These are phyloP conservation scores for Ogataea thermomethanolica DNA, from an alignment of 805 yeast species.

Conservation along the genomic window DNA sequence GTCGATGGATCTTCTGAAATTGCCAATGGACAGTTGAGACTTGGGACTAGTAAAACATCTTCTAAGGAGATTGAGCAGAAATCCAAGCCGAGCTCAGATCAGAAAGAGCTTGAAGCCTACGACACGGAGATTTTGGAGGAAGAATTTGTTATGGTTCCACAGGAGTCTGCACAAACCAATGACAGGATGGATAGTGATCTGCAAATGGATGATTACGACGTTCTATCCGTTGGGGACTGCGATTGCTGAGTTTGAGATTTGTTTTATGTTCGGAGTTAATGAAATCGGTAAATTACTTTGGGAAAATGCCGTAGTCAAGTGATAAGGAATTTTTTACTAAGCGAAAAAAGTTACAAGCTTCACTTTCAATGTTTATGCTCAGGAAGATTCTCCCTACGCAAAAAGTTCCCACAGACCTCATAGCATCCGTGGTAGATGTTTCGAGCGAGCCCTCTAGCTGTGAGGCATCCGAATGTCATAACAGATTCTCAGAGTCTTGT, in stretches of 20 bases:
- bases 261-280: neutral
- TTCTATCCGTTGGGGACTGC: slow-evolving; percentile 23
- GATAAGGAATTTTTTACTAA: neutral
- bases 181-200: too few species aligned
- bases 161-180: too few species aligned
- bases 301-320: slow-evolving; percentile 1
- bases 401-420: slow-evolving; percentile 26
- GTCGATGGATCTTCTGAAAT: too few species aligned
- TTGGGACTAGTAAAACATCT: neutral
- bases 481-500: slow-evolving; percentile 22
- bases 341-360: neutral
- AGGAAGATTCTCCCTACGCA: slow-evolving; percentile 12
- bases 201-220: slow-evolving; percentile 14
- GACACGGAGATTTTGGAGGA: neutral
- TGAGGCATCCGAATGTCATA: slow-evolving; percentile 43
- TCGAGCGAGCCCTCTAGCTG: slow-evolving; percentile 55
- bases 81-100: neutral
- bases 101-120: neutral
- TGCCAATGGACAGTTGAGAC: neutral
- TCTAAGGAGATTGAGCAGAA: neutral
- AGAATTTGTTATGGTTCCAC: slow-evolving; percentile 1
- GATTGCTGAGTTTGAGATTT: slow-evolving; percentile 7
- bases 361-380: slow-evolving; percentile 21
- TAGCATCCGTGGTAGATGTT: slow-evolving; percentile 38
- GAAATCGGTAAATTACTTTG: neutral